Evolutionary conservation across 1,284 basidiomycete species (phyloP).

Genomic region (Coniferiporia sulphurascens): DNA sequence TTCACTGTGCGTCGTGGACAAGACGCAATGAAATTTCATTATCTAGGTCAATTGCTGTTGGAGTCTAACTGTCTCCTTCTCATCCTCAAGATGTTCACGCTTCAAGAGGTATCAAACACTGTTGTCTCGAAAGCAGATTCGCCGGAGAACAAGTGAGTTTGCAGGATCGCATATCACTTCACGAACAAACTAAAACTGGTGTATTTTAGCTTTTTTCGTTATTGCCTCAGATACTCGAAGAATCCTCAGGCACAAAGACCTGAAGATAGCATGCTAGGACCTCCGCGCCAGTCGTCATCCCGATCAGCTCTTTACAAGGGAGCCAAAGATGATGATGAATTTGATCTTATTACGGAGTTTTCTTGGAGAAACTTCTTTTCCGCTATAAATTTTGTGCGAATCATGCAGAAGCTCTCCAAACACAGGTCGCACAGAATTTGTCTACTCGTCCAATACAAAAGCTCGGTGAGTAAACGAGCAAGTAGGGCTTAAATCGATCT

Average conservation of each 20-base stretch:
- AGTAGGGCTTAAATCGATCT: background rate
- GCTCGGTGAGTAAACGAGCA: conserved; percentile 59
- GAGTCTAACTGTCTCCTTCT: conserved; percentile 95
- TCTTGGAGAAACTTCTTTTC: conserved; percentile 99
- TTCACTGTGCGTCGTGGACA: conserved; percentile 12
- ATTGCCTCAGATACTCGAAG: conserved; percentile 53
- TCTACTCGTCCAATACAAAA: conserved; percentile 98
- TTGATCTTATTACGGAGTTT: conserved; percentile 90
- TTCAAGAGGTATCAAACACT: conserved; percentile 84
- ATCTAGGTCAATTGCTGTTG: conserved; percentile 89
- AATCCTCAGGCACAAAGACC: conserved; percentile 45
- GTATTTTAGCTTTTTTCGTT: conserved; percentile 83
- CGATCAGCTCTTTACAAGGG: conserved; percentile 60
- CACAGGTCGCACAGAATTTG: conserved; percentile 91
- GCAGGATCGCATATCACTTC: background rate
- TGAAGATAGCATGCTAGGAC: conserved; percentile 56
- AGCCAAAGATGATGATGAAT: conserved; percentile 73
- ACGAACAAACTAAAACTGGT: conserved; percentile 3
- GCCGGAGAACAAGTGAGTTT: conserved; percentile 75
- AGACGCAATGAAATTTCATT: conserved; percentile 99
- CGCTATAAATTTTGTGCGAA: conserved; percentile 96
- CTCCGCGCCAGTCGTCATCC: conserved; percentile 50
- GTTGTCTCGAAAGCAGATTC: conserved; percentile 89
- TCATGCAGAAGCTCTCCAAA: conserved; percentile 98
- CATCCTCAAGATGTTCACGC: conserved; percentile 96